Conservation (phyloP, 768 basidiomycete species). For the Boletus rubescentipes region DNA sequence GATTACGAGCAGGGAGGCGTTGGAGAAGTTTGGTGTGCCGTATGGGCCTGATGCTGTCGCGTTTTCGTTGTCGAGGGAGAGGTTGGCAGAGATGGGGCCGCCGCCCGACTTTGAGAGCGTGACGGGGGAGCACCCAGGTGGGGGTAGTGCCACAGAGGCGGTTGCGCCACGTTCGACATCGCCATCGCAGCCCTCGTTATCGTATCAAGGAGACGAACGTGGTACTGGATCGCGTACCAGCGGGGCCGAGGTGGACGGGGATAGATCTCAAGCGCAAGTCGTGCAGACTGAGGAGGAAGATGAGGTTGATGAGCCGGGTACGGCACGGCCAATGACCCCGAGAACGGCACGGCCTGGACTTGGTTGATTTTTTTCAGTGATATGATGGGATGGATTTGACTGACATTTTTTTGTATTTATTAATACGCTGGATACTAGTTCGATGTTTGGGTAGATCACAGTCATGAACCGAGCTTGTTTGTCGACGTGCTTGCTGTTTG, state of each 20-base stretch:
- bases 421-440: too few species aligned
- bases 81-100: constrained; percentile 37
- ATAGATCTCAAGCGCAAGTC: background rate
- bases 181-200: background rate
- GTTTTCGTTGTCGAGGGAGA: constrained; percentile 48
- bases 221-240: constrained; percentile 17
- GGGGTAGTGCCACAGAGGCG: background rate
- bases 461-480: constrained; percentile 16
- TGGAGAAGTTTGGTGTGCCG: constrained; percentile 71
- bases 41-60: constrained; percentile 70
- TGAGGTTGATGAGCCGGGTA: constrained; percentile 4
- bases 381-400: too few species aligned
- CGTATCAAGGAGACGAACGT: background rate
- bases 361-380: background rate
- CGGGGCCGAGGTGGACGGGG: constrained; percentile 2
- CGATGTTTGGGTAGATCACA: constrained; percentile 10
- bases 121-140: background rate
- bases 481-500: constrained; percentile 21
- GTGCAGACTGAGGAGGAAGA: constrained; percentile 7
- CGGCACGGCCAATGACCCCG: constrained; percentile 16
- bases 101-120: constrained; percentile 52
- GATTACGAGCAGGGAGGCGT: constrained; percentile 64
- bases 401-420: background rate
- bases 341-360: constrained; percentile 18
- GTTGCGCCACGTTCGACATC: background rate